phyloP scores from a whole-genome alignment of 1,284 basidiomycete genomes.

The Malassezia dermatis region DNA sequence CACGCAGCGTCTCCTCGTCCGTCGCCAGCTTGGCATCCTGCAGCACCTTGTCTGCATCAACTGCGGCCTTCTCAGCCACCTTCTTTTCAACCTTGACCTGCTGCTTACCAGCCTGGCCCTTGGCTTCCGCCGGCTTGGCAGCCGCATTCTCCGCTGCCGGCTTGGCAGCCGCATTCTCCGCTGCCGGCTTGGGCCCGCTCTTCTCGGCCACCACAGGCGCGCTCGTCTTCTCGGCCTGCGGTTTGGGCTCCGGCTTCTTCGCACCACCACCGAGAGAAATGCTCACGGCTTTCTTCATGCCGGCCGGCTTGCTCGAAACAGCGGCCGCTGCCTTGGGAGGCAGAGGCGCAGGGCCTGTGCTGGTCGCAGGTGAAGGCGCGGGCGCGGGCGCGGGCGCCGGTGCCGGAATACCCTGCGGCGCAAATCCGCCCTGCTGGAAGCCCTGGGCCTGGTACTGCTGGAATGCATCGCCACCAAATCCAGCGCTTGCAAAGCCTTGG shows the following conservation, averaged over 20 bases:
- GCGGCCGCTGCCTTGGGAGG: slow-evolving; percentile 22
- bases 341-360: slow-evolving; percentile 2
- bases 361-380: not conserved
- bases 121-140: slow-evolving; percentile 2
- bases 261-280: slow-evolving; percentile 38
- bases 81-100: slow-evolving; percentile 25
- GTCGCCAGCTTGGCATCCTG: slow-evolving; percentile 41
- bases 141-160: not conserved
- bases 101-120: slow-evolving; percentile 20
- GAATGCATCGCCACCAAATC: slow-evolving; percentile 4
- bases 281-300: slow-evolving; percentile 36
- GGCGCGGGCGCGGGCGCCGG: not conserved
- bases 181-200: slow-evolving; percentile 1
- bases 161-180: not conserved
- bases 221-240: slow-evolving; percentile 16
- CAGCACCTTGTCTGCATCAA: slow-evolving; percentile 41
- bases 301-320: slow-evolving; percentile 20
- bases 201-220: slow-evolving; percentile 4
- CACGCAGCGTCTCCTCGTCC: slow-evolving; percentile 46
- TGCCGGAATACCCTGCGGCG: slow-evolving; percentile 1
- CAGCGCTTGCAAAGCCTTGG: slow-evolving; percentile 12
- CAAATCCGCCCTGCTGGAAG: slow-evolving; percentile 18
- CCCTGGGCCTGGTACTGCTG: slow-evolving; percentile 18
- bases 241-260: slow-evolving; percentile 6
- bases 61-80: slow-evolving; percentile 32